Evolutionary conservation across 2,329 filamentous ascomycete genomes (phyloP).

Genomic region (Davidsoniella australis): DNA sequence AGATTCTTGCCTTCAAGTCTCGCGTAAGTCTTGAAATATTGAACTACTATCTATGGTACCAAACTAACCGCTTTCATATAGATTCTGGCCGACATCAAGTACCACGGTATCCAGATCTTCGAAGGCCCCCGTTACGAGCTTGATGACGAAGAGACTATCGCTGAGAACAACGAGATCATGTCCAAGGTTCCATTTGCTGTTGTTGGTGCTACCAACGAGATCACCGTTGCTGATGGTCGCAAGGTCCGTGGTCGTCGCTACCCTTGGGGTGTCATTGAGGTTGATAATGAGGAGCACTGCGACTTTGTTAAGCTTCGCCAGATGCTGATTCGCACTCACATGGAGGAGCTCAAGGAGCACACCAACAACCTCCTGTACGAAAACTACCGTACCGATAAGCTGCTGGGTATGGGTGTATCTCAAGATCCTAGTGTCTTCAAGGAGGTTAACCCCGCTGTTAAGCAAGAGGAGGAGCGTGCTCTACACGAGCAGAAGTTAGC

Average conservation of each 20-base stretch:
- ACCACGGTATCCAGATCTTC: slow-evolving; percentile 97
- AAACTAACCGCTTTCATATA: slow-evolving; percentile 23
- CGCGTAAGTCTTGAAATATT: slow-evolving; percentile 48
- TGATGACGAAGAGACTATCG: slow-evolving; percentile 97
- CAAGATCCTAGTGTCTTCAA: slow-evolving; percentile 99
- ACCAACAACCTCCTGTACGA: slow-evolving; percentile 98
- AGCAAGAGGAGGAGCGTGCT: slow-evolving; percentile 97
- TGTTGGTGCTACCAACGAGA: slow-evolving; percentile 90
- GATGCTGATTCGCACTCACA: slow-evolving; percentile 99
- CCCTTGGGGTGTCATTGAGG: slow-evolving; percentile 96
- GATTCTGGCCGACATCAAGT: slow-evolving; percentile 93
- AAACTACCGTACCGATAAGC: slow-evolving; percentile 99
- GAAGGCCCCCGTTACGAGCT: slow-evolving; percentile 96
- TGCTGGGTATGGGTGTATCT: slow-evolving; percentile 93
- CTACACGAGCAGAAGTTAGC: slow-evolving; percentile 98
- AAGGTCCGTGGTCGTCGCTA: slow-evolving; percentile 92
- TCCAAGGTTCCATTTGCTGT: slow-evolving; percentile 98
- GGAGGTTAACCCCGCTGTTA: slow-evolving; percentile 99
- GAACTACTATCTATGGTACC: slow-evolving; percentile 11
- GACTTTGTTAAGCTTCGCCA: slow-evolving; percentile 99
- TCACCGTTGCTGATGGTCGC: slow-evolving; percentile 77
- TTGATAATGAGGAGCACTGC: slow-evolving; percentile 99
- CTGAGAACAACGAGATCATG: slow-evolving; percentile 99
- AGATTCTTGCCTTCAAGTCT: slow-evolving; percentile 86
- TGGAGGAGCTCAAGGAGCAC: slow-evolving; percentile 99